Evolutionary conservation across 176 grass and related monocot genomes (phyloP).

Genomic region (Aegilops sharonensis): DNA sequence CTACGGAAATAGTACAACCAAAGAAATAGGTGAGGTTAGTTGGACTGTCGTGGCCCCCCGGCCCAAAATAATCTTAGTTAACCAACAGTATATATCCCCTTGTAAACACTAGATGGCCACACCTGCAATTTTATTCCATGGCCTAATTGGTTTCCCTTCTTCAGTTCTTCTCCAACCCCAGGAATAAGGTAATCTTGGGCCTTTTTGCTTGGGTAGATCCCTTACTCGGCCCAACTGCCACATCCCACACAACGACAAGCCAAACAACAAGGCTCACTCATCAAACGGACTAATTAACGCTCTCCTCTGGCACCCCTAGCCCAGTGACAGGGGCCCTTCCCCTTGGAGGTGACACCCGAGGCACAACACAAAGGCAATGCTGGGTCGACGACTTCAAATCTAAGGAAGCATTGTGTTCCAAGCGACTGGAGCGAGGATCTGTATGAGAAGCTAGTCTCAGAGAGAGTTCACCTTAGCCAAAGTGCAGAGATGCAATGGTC

Average conservation of each 20-base stretch:
- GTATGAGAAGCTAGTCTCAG: not conserved
- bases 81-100: not conserved
- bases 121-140: not conserved
- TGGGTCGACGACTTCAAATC: not conserved
- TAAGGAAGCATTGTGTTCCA: not conserved
- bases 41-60: not conserved
- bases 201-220: not conserved
- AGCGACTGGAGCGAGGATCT: not conserved
- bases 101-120: not conserved
- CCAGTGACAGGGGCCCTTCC: not conserved
- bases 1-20: not conserved
- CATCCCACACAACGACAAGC: not conserved
- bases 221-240: not conserved
- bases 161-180: not conserved
- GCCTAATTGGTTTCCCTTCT: not conserved
- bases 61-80: not conserved
- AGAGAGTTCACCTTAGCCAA: not conserved
- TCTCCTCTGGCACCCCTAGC: not conserved
- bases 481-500: not conserved
- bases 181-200: not conserved
- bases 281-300: not conserved
- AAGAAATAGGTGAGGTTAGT: not conserved
- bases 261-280: not conserved
- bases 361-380: not conserved
- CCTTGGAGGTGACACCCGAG: not conserved